Base-by-base conservation (phyloP, 176 grass and related monocot genomes). In the Eleusine coracana region DNA sequence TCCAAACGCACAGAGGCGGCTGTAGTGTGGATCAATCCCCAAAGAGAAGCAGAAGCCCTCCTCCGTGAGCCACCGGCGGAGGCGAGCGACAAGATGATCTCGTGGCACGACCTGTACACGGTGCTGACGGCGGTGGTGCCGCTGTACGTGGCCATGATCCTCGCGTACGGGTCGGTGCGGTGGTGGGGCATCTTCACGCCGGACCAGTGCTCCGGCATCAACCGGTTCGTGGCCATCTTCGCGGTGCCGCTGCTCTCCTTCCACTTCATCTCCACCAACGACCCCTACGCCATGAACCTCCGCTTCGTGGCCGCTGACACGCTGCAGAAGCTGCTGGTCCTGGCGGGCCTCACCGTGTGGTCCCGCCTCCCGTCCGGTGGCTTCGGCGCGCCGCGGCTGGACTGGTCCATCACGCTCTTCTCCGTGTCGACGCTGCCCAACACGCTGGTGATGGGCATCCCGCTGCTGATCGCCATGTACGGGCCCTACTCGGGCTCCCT, bases 171-270 rank as follows among this genome's bases (percentile, higher is more conserved):
- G 1, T 99, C 96, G 2, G 89, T 99, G 25, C 64, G 85, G 39
- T 99, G 96, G 96, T 96, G 93, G 96, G 82, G 85, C 40, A 91
- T 99, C 82, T 96, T 99, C 89, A 90, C 89, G 17, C 81, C 91
- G 31, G 94, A 97, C 78, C 94, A 97, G 85, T 97, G 94, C 88
- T 85, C 94, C 77, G 94, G 94, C 50, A 91, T 97, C 90, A 95
- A 95, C 78, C 91, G 94, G 36, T 97, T 97, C 69, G 91, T 97
- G 1, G 94, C 94, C 74, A 82, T 97, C 62, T 97, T 97, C 78
- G 91, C 91, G 20, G 94, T 97, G 20, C 94, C 94, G 2, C 91
- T 97, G 23, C 89, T 97, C 21, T 97, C 94, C 59, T 97, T 97
- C 85, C 91, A 94, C 75, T 94, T 97, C 91, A 92, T 97, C 85